Conservation (phyloP, 306 rosid species). For the Inga laurina region DNA sequence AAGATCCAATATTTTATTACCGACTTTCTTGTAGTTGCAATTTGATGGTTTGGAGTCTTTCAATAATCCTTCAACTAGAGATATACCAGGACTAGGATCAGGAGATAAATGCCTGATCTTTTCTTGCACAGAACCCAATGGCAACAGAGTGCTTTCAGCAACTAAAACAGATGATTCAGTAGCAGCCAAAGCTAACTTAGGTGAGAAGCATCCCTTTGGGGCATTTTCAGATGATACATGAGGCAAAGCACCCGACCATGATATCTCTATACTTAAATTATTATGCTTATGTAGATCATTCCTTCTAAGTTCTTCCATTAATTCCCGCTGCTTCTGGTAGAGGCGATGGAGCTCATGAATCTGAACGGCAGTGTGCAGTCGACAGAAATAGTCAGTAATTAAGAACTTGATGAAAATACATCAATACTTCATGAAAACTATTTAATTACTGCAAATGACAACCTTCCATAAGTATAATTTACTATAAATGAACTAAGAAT, state of each 20-base stretch:
- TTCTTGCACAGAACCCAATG: slow-evolving; percentile 20
- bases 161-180: slow-evolving; percentile 40
- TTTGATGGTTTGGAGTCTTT: slow-evolving; percentile 36
- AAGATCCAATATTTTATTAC: slow-evolving; percentile 72
- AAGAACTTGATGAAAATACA: slow-evolving; percentile 1
- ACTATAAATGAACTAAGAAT: neutral
- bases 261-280: slow-evolving; percentile 33
- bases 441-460: slow-evolving; percentile 19
- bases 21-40: slow-evolving; percentile 49
- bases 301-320: slow-evolving; percentile 60
- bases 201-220: slow-evolving; percentile 41
- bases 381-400: slow-evolving; percentile 6
- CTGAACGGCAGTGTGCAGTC: slow-evolving; percentile 46
- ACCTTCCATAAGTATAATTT: slow-evolving; percentile 7
- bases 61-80: slow-evolving; percentile 33
- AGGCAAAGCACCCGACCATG: slow-evolving; percentile 45
- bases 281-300: slow-evolving; percentile 32
- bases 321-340: slow-evolving; percentile 68
- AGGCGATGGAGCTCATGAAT: slow-evolving; percentile 82
- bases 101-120: slow-evolving; percentile 35
- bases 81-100: slow-evolving; percentile 33
- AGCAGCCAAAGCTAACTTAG: slow-evolving; percentile 46
- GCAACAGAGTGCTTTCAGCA: slow-evolving; percentile 32
- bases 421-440: slow-evolving; percentile 10
- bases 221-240: slow-evolving; percentile 31